phyloP scores from a whole-genome alignment of 176 grass and related monocot species.

The Otatea glauca region DNA sequence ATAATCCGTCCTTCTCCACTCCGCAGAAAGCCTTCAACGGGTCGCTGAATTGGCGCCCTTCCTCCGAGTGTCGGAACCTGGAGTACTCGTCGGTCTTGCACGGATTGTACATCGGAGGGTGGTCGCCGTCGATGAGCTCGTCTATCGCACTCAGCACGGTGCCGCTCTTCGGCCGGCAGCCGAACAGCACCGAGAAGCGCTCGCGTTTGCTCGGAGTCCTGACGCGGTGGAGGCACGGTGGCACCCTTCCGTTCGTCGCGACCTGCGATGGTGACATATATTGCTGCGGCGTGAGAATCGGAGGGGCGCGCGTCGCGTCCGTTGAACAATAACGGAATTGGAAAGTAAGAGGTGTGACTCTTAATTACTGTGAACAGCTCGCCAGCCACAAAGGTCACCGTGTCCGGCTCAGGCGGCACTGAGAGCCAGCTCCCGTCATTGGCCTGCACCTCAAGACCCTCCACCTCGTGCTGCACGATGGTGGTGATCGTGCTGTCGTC shows the following conservation, averaged over 20 bases:
- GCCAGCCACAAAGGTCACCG: conserved; percentile 14
- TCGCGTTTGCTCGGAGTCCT: conserved; percentile 46
- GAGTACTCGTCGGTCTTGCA: conserved; percentile 20
- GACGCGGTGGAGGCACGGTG: conserved; percentile 43
- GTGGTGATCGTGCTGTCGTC: conserved; percentile 11
- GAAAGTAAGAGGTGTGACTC: too few species aligned
- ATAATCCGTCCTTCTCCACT: background rate
- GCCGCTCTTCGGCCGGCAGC: background rate
- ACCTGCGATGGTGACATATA: conserved; percentile 16
- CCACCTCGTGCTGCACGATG: conserved; percentile 49
- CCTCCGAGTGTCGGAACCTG: conserved; percentile 20
- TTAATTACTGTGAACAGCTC: background rate
- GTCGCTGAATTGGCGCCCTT: background rate
- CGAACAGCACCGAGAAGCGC: conserved; percentile 31
- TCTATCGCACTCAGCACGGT: background rate
- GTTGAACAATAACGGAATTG: too few species aligned
- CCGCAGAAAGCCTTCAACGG: conserved; percentile 40
- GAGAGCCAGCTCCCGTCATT: conserved; percentile 35
- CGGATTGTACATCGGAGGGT: conserved; percentile 33
- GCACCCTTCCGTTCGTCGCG: conserved; percentile 36
- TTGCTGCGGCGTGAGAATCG: background rate
- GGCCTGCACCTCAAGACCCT: conserved; percentile 44
- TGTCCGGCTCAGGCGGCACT: conserved; percentile 28
- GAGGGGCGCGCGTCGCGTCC: too few species aligned
- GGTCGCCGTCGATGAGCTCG: conserved; percentile 35